Conservation (phyloP, 768 basidiomycete genomes). For the Mrakia gelida region DNA sequence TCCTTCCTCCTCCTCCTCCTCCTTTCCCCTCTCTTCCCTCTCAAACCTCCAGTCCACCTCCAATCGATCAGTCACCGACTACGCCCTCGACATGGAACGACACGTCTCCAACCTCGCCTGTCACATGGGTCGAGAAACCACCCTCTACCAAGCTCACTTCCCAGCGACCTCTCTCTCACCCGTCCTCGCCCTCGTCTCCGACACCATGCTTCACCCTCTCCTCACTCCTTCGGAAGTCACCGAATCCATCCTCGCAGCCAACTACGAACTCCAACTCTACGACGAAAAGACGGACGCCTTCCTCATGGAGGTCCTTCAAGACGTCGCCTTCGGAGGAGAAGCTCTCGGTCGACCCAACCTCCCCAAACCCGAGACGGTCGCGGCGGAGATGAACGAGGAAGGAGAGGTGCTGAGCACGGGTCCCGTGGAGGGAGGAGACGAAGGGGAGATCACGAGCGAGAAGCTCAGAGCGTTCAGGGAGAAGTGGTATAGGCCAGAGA, state of each 20-base stretch:
- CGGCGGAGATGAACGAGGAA: neutral
- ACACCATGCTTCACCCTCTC: constrained; percentile 76
- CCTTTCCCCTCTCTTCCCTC: constrained; percentile 13
- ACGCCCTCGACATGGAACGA: constrained; percentile 51
- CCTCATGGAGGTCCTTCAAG: constrained; percentile 82
- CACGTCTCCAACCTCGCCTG: constrained; percentile 62
- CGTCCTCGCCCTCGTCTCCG: constrained; percentile 82
- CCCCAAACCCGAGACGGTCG: constrained; percentile 45
- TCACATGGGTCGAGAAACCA: constrained; percentile 83
- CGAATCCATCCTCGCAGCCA: constrained; percentile 76
- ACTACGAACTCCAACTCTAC: constrained; percentile 86
- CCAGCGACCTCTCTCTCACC: constrained; percentile 75
- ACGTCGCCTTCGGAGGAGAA: constrained; percentile 69
- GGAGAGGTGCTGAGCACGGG: neutral
- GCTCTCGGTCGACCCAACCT: constrained; percentile 86
- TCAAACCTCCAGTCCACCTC: constrained; percentile 60
- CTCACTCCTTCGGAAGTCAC: constrained; percentile 74
- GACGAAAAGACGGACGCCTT: constrained; percentile 85
- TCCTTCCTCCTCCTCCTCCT: neutral
- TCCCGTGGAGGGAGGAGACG: neutral
- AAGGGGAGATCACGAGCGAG: constrained; percentile 59
- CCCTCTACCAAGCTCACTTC: constrained; percentile 97
- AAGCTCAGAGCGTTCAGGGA: constrained; percentile 47
- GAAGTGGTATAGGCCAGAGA: constrained; percentile 67
- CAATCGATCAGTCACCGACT: constrained; percentile 65